These are phyloP conservation scores for Wickerhamomyces ciferrii DNA, from an alignment of 805 yeast genomes.

Conservation along the genomic window DNA sequence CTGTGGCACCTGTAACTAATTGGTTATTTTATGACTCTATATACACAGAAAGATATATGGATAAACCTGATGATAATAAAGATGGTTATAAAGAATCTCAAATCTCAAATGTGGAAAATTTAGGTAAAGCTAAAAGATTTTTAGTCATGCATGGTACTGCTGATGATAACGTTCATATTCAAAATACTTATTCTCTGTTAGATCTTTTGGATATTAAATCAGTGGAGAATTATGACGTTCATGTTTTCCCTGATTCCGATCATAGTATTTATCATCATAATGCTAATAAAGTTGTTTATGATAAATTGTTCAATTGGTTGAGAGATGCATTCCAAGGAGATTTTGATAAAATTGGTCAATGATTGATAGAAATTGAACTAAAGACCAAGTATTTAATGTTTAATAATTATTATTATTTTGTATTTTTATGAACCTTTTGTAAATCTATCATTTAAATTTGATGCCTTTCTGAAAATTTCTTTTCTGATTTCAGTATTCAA, in stretches of 20 bases:
- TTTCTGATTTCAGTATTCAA: not conserved
- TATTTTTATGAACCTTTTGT: not conserved
- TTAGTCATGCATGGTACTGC: slow-evolving; percentile 95
- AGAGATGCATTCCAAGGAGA: slow-evolving; percentile 53
- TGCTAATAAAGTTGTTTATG: slow-evolving; percentile 64
- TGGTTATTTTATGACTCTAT: slow-evolving; percentile 91
- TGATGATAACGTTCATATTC: slow-evolving; percentile 96
- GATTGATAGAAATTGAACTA: not conserved
- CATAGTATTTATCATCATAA: slow-evolving; percentile 70
- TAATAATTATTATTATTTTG: not conserved
- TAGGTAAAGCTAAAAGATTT: slow-evolving; percentile 60
- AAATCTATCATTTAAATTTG: not conserved
- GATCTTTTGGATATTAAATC: slow-evolving; percentile 67
- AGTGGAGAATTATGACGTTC: slow-evolving; percentile 77
- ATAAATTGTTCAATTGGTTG: slow-evolving; percentile 63
- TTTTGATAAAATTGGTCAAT: slow-evolving; percentile 24
- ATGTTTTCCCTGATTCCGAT: slow-evolving; percentile 79
- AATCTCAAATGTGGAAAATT: slow-evolving; percentile 48
- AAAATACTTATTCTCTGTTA: slow-evolving; percentile 73
- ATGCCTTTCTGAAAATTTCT: slow-evolving; percentile 1
- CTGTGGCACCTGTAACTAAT: slow-evolving; percentile 97
- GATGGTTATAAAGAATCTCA: slow-evolving; percentile 59
- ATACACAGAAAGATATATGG: slow-evolving; percentile 94
- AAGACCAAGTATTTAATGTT: not conserved
- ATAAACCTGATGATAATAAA: slow-evolving; percentile 63